A percentile compares a stretch with the other conserved stretches of the same genome.
These are phyloP conservation scores for Pyropia haitanensis DNA, from an alignment of 23 red algal genomes.

Conservation along the genomic window DNA sequence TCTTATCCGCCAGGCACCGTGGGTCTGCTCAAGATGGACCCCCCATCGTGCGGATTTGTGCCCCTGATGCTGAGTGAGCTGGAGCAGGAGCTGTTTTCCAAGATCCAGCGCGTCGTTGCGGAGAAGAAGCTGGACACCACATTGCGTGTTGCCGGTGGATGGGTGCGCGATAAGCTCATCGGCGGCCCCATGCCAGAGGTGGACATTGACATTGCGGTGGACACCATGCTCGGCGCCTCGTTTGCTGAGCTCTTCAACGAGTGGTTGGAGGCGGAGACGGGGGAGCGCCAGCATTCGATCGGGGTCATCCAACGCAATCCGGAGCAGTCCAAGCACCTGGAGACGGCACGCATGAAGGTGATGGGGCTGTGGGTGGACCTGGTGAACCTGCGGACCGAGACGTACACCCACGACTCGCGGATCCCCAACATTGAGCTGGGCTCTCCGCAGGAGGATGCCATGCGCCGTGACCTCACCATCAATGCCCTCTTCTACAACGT, in stretches of 20 bases:
- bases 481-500: constrained; percentile 99
- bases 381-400: constrained; percentile 90
- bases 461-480: constrained; percentile 90
- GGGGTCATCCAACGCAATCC: constrained; percentile 87
- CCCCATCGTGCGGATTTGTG: too few relatives aligned
- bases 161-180: constrained; percentile 92
- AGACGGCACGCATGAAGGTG: constrained; percentile 85
- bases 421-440: constrained; percentile 67
- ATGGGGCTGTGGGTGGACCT: constrained; percentile 70
- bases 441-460: constrained; percentile 77
- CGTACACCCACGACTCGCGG: constrained; percentile 70
- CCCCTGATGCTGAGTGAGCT: neutral
- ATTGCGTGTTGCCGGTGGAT: constrained; percentile 93
- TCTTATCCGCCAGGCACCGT: too few relatives aligned
- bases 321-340: constrained; percentile 84
- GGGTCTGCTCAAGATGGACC: too few relatives aligned
- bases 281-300: constrained; percentile 29
- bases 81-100: constrained; percentile 11
- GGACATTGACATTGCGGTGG: constrained; percentile 91
- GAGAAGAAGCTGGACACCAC: constrained; percentile 13
- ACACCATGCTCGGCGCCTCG: constrained; percentile 68
- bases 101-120: neutral
- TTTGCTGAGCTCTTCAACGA: constrained; percentile 70
- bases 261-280: constrained; percentile 16
- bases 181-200: constrained; percentile 12